Evolutionary conservation across 805 yeast genomes (phyloP), one percentile per base, ranked within the genome.

Genomic region (Candida sakaeoensis): DNA sequence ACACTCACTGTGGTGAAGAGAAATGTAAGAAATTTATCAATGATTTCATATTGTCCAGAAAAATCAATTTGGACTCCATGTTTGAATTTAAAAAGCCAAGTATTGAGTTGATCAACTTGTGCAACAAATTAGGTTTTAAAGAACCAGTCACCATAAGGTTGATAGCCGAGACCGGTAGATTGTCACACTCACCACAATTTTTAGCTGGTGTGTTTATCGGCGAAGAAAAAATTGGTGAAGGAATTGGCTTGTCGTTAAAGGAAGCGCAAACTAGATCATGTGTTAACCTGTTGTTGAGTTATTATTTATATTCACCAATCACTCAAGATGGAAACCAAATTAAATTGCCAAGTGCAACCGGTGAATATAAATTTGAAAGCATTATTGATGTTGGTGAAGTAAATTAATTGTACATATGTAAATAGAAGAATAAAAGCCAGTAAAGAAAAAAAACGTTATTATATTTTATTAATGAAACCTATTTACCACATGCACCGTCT

Each of bases 211-310:
- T 87, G 1, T 93, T 89, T 61, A 73, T 85, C 42, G 98, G 96
- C 25, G 71, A 72, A 10, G 79, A 79, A 47, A 81, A 87, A 62
- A 70, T 93, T 40, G 96, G 97, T 37, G 97, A 93, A 63, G 96
- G 96, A 30, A 88, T 85, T 56, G 99, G 98, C 26, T 72, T 95
- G 5, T 85, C 95, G 21, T 69, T 93, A 53, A 78, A 76, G 48
- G 98, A 93, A 65, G 96, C 97, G 25, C 86, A 89, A 64, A 84
- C 88, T 29, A 79, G 96, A 61, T 93, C 96, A 25, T 86, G 89
- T 39, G 95, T 89, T 24, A 84, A 85, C 60, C 90, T 97, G 24
- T 77, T 93, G 58, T 82, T 88, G 72, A 79, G 86, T 44, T 93
- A 93, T 82, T 93, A 93, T 67, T 75, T 95, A 55, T 93, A 93